These are phyloP conservation scores for Boechera retrofracta DNA, from an alignment of 345 rosid genomes.

Conservation along the genomic window DNA sequence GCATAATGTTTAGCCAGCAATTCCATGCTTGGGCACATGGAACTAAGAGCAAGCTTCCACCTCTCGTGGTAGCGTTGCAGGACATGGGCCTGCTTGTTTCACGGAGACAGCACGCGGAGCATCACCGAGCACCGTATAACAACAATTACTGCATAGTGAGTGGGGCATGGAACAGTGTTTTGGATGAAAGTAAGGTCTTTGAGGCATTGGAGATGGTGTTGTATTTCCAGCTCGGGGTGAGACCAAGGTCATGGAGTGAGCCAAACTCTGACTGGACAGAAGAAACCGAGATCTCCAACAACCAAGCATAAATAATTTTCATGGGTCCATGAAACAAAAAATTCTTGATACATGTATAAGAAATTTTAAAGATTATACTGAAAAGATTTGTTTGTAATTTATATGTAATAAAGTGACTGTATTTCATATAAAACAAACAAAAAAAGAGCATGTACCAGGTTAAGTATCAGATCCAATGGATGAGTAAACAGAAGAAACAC, in stretches of 20 bases:
- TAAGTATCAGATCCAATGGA: constrained; percentile 50
- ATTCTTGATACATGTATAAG: constrained; percentile 39
- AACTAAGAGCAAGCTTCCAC: constrained; percentile 84
- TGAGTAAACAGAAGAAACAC: constrained; percentile 71
- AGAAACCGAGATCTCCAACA: constrained; percentile 45
- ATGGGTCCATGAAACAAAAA: neutral
- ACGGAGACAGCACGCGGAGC: constrained; percentile 65
- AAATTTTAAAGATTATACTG: constrained; percentile 3
- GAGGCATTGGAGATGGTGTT: constrained; percentile 79
- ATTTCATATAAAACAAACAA: neutral
- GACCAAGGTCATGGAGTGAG: constrained; percentile 87
- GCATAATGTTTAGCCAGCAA: constrained; percentile 92
- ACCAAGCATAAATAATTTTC: constrained; percentile 38
- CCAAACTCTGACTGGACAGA: constrained; percentile 73
- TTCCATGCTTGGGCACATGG: constrained; percentile 97
- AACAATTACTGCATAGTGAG: constrained; percentile 90
- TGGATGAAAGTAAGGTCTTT: constrained; percentile 68
- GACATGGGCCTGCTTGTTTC: constrained; percentile 77
- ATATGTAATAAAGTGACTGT: constrained; percentile 24
- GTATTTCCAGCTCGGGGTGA: constrained; percentile 60
- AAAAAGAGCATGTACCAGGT: constrained; percentile 14
- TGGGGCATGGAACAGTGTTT: constrained; percentile 74
- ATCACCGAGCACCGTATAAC: constrained; percentile 82
- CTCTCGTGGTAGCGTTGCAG: constrained; percentile 66
- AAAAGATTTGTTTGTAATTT: neutral